A percentile compares a stretch with the other conserved stretches of the same genome.
Evolutionary conservation across 805 yeast species (phyloP).

Genomic region (Wickerhamomyces ciferrii): DNA sequence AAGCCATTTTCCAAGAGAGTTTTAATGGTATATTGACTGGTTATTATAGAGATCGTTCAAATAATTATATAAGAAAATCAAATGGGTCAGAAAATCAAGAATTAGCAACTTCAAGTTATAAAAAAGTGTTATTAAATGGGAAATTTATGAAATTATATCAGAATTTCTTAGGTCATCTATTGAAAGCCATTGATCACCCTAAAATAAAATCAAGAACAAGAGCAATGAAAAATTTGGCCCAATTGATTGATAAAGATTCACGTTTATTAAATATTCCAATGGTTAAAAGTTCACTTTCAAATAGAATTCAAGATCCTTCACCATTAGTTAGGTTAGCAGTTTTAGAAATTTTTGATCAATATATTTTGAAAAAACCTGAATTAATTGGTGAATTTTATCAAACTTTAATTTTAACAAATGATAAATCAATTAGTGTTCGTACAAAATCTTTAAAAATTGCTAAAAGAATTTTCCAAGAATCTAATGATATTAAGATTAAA

Average conservation of each 20-base stretch:
- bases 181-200: slow-evolving; percentile 41
- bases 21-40: neutral
- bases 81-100: neutral
- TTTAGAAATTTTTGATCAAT: slow-evolving; percentile 55
- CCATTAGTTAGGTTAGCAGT: slow-evolving; percentile 76
- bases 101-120: neutral
- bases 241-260: slow-evolving; percentile 48
- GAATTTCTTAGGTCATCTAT: slow-evolving; percentile 42
- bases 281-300: slow-evolving; percentile 47
- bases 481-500: slow-evolving; percentile 26
- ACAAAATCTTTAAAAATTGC: slow-evolving; percentile 54
- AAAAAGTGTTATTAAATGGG: slow-evolving; percentile 4
- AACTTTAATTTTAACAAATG: slow-evolving; percentile 32
- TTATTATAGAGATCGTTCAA: slow-evolving; percentile 3
- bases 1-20: too few species aligned
- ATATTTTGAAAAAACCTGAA: slow-evolving; percentile 37
- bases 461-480: slow-evolving; percentile 37
- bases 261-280: slow-evolving; percentile 41
- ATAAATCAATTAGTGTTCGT: slow-evolving; percentile 61
- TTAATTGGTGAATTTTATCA: slow-evolving; percentile 43
- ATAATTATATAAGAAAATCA: neutral
- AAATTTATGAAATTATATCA: slow-evolving; percentile 36
- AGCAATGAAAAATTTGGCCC: slow-evolving; percentile 60
- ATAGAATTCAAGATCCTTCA: slow-evolving; percentile 51
- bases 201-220: slow-evolving; percentile 52